A percentile compares a stretch with the other conserved stretches of the same genome.
Conservation (phyloP, 2,329 filamentous ascomycete genomes). For the Aspergillaceae sp. region DNA sequence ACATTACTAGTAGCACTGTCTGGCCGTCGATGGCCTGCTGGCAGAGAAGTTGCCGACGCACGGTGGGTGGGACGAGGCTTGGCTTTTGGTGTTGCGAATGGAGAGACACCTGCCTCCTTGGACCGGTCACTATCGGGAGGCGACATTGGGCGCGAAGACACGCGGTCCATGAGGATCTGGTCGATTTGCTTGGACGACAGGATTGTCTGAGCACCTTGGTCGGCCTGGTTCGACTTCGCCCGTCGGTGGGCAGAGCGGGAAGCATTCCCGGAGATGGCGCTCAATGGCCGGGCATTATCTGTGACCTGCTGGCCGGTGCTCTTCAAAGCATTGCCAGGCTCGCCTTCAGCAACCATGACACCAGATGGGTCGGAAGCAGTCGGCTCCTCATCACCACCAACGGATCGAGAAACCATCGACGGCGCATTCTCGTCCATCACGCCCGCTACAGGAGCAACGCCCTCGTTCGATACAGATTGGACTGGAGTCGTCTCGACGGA, state of each 20-base stretch:
- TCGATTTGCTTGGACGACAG: constrained; percentile 79
- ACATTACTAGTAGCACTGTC: constrained; percentile 63
- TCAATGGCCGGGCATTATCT: constrained; percentile 45
- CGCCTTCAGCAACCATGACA: constrained; percentile 55
- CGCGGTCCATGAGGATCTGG: constrained; percentile 56
- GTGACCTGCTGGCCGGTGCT: constrained; percentile 20
- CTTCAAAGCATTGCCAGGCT: constrained; percentile 45
- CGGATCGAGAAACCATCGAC: background rate
- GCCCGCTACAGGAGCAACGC: constrained; percentile 11
- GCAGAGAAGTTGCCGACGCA: constrained; percentile 22
- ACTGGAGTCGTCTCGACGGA: constrained; percentile 41
- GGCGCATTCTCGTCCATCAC: constrained; percentile 17
- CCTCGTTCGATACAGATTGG: constrained; percentile 23
- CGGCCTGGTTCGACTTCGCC: constrained; percentile 42
- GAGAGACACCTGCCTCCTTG: constrained; percentile 23
- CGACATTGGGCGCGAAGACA: constrained; percentile 23
- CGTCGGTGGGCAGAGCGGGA: constrained; percentile 17
- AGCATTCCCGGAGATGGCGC: constrained; percentile 55
- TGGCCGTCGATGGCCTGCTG: constrained; percentile 47
- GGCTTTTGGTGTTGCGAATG: constrained; percentile 31
- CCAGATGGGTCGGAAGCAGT: constrained; percentile 23
- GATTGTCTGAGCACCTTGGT: constrained; percentile 73
- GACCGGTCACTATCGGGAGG: constrained; percentile 26
- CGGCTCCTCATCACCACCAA: constrained; percentile 1
- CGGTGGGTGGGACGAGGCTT: constrained; percentile 24